Evolutionary conservation across 2,329 filamentous ascomycete genomes (phyloP).

Genomic region (Aspergillus pseudotamarii): DNA sequence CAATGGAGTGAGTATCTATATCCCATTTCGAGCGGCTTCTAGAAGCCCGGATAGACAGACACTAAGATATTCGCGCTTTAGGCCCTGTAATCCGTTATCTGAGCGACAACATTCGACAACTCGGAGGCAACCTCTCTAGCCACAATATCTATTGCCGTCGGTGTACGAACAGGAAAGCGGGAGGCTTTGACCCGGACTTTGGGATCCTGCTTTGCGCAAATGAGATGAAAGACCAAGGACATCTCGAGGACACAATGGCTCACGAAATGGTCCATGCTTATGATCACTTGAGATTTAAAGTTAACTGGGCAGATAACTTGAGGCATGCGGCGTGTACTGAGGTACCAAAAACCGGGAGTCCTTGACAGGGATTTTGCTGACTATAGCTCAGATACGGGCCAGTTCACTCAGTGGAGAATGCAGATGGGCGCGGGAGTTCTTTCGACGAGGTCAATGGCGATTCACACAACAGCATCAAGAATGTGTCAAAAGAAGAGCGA

Average conservation of each 20-base stretch:
- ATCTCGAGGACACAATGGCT: slow-evolving; percentile 89
- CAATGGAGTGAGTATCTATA: slow-evolving; percentile 60
- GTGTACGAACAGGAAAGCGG: slow-evolving; percentile 72
- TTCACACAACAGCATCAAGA: slow-evolving; percentile 92
- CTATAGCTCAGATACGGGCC: slow-evolving; percentile 72
- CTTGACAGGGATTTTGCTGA: slow-evolving; percentile 13
- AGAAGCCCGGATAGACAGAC: slow-evolving; percentile 4
- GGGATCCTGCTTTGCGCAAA: slow-evolving; percentile 95
- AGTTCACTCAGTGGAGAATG: slow-evolving; percentile 93
- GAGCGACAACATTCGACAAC: slow-evolving; percentile 73
- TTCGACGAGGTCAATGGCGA: slow-evolving; percentile 81
- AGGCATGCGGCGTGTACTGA: slow-evolving; percentile 93
- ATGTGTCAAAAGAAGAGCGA: slow-evolving; percentile 81
- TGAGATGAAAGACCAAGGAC: slow-evolving; percentile 75
- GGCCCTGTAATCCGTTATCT: slow-evolving; percentile 85
- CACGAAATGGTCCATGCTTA: slow-evolving; percentile 99
- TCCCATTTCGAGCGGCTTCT: neutral
- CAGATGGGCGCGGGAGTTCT: slow-evolving; percentile 83
- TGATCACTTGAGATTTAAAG: slow-evolving; percentile 88
- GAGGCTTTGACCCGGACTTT: slow-evolving; percentile 83
- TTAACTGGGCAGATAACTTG: slow-evolving; percentile 78
- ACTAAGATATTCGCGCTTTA: slow-evolving; percentile 22
- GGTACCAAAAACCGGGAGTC: slow-evolving; percentile 52
- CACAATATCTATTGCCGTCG: slow-evolving; percentile 80
- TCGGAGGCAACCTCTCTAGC: slow-evolving; percentile 74